Percentiles rank a stretch among this genome's conserved stretches.
Evolutionary conservation across 345 rosid genomes (phyloP).

Genomic region (Viola odorata): DNA sequence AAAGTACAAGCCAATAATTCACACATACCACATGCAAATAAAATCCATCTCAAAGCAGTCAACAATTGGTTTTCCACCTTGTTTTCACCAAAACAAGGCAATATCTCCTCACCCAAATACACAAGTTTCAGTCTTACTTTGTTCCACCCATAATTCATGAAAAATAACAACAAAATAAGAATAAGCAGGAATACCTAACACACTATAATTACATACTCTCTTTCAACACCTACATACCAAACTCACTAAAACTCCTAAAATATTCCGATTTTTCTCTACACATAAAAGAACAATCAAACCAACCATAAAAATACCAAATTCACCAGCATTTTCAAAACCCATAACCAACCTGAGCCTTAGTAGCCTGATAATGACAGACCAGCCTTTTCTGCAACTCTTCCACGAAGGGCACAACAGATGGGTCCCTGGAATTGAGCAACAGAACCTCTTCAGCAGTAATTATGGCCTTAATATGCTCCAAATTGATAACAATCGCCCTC

Average conservation of each 20-base stretch:
- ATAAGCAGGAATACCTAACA: too few relatives aligned
- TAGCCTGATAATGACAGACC: slow-evolving; percentile 52
- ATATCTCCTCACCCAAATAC: too few relatives aligned
- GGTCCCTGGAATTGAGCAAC: slow-evolving; percentile 75
- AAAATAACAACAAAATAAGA: too few relatives aligned
- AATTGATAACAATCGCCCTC: slow-evolving; percentile 77
- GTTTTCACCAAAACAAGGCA: not conserved
- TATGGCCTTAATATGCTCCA: slow-evolving; percentile 94
- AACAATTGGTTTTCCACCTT: not conserved
- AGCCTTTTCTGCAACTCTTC: slow-evolving; percentile 67
- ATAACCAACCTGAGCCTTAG: slow-evolving; percentile 48
- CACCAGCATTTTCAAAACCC: too few relatives aligned
- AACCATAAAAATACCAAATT: too few relatives aligned
- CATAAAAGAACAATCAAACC: slow-evolving; percentile 1
- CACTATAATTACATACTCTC: not conserved
- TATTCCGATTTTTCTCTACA: not conserved
- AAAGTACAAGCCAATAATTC: too few relatives aligned
- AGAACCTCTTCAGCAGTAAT: slow-evolving; percentile 83
- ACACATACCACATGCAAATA: too few relatives aligned
- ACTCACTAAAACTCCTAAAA: too few relatives aligned
- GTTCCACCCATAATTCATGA: too few relatives aligned
- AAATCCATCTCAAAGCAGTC: not conserved
- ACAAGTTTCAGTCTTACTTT: too few relatives aligned
- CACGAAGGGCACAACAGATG: slow-evolving; percentile 70
- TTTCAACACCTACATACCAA: not conserved